Conservation (phyloP, 1,284 basidiomycete genomes). For the Cryptococcus amylolentus region DNA sequence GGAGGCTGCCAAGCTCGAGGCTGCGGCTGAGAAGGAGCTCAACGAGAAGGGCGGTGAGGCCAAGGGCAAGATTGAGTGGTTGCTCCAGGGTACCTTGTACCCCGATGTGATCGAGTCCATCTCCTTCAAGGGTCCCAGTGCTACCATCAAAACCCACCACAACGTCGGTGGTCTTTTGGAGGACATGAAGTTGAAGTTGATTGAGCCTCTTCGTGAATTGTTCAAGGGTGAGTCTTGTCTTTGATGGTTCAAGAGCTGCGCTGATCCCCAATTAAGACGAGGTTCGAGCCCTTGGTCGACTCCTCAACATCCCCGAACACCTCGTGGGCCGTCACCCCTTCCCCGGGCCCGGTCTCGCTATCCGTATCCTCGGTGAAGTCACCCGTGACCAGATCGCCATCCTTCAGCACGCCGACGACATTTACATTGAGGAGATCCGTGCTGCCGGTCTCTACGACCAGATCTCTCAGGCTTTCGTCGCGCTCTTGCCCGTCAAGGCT, state of each 20-base stretch:
- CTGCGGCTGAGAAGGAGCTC: slow-evolving; percentile 65
- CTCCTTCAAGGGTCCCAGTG: slow-evolving; percentile 98
- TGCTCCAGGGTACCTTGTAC: slow-evolving; percentile 97
- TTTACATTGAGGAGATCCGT: slow-evolving; percentile 98
- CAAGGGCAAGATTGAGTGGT: slow-evolving; percentile 92
- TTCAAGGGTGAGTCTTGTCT: slow-evolving; percentile 75
- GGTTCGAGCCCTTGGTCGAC: slow-evolving; percentile 85
- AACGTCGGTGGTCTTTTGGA: slow-evolving; percentile 96
- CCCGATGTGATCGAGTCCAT: slow-evolving; percentile 99
- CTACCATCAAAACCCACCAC: slow-evolving; percentile 99
- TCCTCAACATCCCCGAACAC: slow-evolving; percentile 86
- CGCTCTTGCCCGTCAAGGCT: slow-evolving; percentile 91
- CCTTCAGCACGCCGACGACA: slow-evolving; percentile 90
- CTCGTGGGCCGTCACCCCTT: slow-evolving; percentile 98
- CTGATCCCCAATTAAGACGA: slow-evolving; percentile 65
- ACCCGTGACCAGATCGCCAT: slow-evolving; percentile 89
- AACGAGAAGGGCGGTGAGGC: slow-evolving; percentile 64
- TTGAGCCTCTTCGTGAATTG: slow-evolving; percentile 93
- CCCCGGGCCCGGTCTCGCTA: slow-evolving; percentile 98
- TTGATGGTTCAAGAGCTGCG: neutral
- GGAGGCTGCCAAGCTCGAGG: slow-evolving; percentile 87
- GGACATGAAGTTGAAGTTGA: slow-evolving; percentile 98
- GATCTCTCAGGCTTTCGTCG: slow-evolving; percentile 96
- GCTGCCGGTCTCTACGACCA: slow-evolving; percentile 87
- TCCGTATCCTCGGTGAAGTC: slow-evolving; percentile 94